These are phyloP conservation scores for Ilyonectria mors-panacis DNA, from an alignment of 2,329 filamentous ascomycete species.

Conservation along the genomic window DNA sequence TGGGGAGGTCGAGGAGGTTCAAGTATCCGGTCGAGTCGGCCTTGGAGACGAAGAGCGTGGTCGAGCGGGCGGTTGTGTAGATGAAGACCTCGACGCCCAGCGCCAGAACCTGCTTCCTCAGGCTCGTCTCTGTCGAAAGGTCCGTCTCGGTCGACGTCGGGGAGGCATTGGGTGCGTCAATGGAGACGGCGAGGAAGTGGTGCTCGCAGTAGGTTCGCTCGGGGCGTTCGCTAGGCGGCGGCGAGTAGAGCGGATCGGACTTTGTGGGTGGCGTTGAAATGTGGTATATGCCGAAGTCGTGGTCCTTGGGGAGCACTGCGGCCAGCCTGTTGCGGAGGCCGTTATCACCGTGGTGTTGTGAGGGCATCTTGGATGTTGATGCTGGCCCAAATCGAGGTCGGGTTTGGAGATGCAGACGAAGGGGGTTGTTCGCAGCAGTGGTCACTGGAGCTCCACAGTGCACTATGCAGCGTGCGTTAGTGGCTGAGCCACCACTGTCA, in stretches of 20 bases:
- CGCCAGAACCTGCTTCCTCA: constrained; percentile 72
- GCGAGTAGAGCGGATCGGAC: constrained; percentile 83
- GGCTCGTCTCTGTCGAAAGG: constrained; percentile 37
- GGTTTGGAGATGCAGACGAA: neutral
- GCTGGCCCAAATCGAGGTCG: constrained; percentile 4
- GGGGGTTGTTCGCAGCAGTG: constrained; percentile 6
- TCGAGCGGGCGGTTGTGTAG: constrained; percentile 85
- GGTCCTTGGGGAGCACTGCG: constrained; percentile 66
- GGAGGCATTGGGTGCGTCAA: constrained; percentile 50
- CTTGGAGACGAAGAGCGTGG: constrained; percentile 95
- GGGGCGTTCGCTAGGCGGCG: constrained; percentile 78
- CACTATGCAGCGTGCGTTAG: constrained; percentile 29
- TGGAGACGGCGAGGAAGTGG: constrained; percentile 77
- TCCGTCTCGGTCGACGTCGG: constrained; percentile 45
- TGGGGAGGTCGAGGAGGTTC: constrained; percentile 74
- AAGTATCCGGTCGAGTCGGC: constrained; percentile 96
- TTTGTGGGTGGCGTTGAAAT: constrained; percentile 86
- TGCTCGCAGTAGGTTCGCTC: constrained; percentile 89
- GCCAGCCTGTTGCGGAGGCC: constrained; percentile 55
- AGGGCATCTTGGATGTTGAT: constrained; percentile 24
- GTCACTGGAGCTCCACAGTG: constrained; percentile 25
- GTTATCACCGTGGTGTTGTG: constrained; percentile 15
- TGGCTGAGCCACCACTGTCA: constrained; percentile 23
- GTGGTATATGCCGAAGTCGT: constrained; percentile 82
- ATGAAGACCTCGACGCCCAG: constrained; percentile 91